Evolutionary conservation across 2,329 filamentous ascomycete genomes (phyloP).

Genomic region (Ceratocystis destructans): DNA sequence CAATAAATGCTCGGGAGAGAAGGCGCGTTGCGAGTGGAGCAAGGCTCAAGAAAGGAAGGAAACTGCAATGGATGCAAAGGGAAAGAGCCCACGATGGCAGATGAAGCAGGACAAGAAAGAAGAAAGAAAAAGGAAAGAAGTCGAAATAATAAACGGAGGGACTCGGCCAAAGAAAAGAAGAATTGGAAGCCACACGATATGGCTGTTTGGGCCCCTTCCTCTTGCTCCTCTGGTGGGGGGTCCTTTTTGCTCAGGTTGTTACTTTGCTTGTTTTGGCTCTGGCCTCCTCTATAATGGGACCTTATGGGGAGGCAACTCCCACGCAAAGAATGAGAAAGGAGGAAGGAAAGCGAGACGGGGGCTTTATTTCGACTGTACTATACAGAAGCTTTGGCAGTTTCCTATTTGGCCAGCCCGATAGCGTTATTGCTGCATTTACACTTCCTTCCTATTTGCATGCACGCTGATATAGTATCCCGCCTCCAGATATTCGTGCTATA

Average conservation of each 20-base stretch:
- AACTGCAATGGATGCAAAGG: slow-evolving; percentile 18
- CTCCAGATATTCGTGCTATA: too few species aligned
- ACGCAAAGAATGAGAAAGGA: slow-evolving; percentile 1
- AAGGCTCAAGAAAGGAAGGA: slow-evolving; percentile 20
- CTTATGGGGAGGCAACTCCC: background rate
- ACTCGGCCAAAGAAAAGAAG: slow-evolving; percentile 1
- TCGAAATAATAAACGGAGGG: background rate
- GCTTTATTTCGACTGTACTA: background rate
- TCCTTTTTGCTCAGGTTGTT: background rate
- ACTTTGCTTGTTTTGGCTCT: slow-evolving; percentile 8
- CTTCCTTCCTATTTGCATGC: too few species aligned
- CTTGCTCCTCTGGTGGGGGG: background rate
- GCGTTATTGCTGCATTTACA: background rate
- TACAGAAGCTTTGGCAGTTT: slow-evolving; percentile 3
- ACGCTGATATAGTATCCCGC: too few species aligned
- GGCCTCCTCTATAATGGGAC: background rate
- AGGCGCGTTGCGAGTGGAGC: background rate
- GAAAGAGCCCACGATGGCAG: slow-evolving; percentile 13
- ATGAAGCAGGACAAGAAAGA: background rate
- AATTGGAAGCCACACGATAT: slow-evolving; percentile 1
- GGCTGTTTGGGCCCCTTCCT: slow-evolving; percentile 7
- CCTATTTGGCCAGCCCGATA: background rate
- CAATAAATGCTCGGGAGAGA: slow-evolving; percentile 19
- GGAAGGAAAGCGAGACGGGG: background rate
- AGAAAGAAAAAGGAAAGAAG: slow-evolving; percentile 2